Percentiles rank a stretch among this genome's conserved stretches.
Conservation (phyloP, 352 stramenopile genomes). For the Globisporangium emineosum region DNA sequence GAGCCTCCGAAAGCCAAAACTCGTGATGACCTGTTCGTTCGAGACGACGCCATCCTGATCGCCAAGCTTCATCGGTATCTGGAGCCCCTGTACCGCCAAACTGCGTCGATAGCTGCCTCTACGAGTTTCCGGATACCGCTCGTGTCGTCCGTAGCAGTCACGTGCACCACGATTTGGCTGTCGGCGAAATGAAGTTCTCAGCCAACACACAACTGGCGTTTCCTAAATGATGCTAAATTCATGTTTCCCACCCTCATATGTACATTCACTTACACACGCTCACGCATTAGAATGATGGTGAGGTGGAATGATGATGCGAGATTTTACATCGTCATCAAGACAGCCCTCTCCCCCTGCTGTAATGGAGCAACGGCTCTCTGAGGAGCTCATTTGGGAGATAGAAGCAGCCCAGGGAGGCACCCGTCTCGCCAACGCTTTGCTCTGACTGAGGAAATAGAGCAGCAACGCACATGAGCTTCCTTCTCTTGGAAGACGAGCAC, state of each 20-base stretch:
- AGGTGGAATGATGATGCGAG: too few relatives aligned
- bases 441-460: not conserved
- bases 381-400: not conserved
- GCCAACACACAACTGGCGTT: not conserved
- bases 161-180: not conserved
- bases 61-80: not conserved
- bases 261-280: too few relatives aligned
- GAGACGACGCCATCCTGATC: not conserved
- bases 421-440: not conserved
- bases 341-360: too few relatives aligned
- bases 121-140: not conserved
- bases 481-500: constrained; percentile 16
- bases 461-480: constrained; percentile 10
- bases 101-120: not conserved
- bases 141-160: not conserved
- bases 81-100: not conserved
- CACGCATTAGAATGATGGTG: constrained; percentile 16
- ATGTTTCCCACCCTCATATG: too few relatives aligned
- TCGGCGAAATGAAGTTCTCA: not conserved
- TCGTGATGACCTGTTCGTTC: not conserved
- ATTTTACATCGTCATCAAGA: too few relatives aligned
- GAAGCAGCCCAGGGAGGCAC: not conserved
- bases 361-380: too few relatives aligned
- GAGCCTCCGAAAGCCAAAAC: not conserved
- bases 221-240: too few relatives aligned